These are phyloP conservation scores for Solanum microdontum DNA, from an alignment of 257 asterid genomes.

Conservation along the genomic window DNA sequence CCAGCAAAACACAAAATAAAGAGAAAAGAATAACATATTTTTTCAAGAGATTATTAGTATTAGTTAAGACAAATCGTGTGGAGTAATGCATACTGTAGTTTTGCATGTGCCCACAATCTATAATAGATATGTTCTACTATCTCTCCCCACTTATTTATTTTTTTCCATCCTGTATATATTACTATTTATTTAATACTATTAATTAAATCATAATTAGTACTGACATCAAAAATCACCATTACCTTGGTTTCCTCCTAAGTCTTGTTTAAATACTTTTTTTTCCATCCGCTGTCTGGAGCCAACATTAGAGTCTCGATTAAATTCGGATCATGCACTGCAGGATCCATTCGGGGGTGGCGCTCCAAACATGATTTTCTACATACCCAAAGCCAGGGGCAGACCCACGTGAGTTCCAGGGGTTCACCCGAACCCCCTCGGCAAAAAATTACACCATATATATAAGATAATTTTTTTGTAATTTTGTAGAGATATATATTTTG, in stretches of 20 bases:
- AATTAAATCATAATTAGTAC: conserved; percentile 18
- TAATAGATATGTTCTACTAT: conserved; percentile 22
- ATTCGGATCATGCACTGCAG: neutral
- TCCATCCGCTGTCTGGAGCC: too few species aligned
- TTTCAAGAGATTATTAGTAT: neutral
- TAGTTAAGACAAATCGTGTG: conserved; percentile 4
- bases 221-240: conserved; percentile 8
- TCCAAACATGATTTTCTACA: too few species aligned
- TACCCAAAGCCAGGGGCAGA: too few species aligned
- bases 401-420: too few species aligned
- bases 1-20: neutral
- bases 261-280: neutral
- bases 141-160: neutral
- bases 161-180: neutral
- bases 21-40: neutral
- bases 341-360: neutral
- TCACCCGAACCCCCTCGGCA: too few species aligned
- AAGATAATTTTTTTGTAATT: too few species aligned
- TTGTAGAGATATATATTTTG: too few species aligned
- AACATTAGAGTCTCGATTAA: too few species aligned
- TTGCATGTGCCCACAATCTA: conserved; percentile 39
- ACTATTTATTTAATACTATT: neutral
- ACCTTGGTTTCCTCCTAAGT: conserved; percentile 14
- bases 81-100: conserved; percentile 5
- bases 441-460: too few species aligned